Percentiles rank a stretch among this genome's conserved stretches.
These are phyloP conservation scores for Rhododendron griersonianum DNA, from an alignment of 148 eudicot species.

Conservation along the genomic window DNA sequence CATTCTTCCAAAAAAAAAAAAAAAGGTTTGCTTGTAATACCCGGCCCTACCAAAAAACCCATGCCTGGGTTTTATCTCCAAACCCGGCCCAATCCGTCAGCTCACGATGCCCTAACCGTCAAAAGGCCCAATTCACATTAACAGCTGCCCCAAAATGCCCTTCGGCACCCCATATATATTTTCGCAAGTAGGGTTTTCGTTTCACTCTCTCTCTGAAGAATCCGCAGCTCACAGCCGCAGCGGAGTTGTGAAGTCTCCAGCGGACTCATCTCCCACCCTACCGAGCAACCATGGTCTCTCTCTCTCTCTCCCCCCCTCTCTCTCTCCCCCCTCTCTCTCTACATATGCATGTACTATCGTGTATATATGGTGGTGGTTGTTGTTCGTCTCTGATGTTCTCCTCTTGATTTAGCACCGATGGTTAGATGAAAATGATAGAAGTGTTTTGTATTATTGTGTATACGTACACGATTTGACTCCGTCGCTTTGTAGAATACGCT, in stretches of 20 bases:
- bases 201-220: background rate
- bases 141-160: background rate
- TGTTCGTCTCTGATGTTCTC: background rate
- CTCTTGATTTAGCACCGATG: background rate
- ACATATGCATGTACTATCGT: background rate
- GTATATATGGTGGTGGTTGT: background rate
- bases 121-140: background rate
- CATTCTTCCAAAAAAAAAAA: too few relatives aligned
- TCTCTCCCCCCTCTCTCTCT: background rate
- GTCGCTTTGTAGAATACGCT: background rate
- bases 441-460: too few relatives aligned
- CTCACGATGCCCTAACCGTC: background rate
- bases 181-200: background rate
- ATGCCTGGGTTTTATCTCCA: background rate
- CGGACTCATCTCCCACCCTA: background rate
- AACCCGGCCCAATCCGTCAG: background rate
- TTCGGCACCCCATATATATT: background rate
- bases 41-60: background rate
- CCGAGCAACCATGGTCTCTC: slow-evolving; percentile 3
- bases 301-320: background rate
- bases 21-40: background rate
- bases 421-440: background rate
- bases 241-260: background rate
- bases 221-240: slow-evolving; percentile 4
- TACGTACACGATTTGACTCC: too few relatives aligned